Evolutionary conservation across 2,329 filamentous ascomycete genomes (phyloP).

Genomic region (Aspergillus candidus): DNA sequence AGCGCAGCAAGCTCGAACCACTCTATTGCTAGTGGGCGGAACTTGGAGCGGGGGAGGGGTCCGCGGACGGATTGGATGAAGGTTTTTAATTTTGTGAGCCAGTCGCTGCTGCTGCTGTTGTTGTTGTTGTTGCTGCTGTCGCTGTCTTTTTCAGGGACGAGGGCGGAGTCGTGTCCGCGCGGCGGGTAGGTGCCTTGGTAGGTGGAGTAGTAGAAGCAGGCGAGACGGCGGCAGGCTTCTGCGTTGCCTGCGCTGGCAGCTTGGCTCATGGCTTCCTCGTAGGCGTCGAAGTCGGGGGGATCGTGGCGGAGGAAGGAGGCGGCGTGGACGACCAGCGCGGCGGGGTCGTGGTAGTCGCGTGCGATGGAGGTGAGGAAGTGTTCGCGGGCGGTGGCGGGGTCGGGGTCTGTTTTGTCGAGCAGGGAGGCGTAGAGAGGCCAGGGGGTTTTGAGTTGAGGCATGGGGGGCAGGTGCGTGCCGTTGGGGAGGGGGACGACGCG

Average conservation of each 20-base stretch:
- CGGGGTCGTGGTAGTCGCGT: constrained; percentile 25
- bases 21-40: constrained; percentile 24
- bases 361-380: constrained; percentile 23
- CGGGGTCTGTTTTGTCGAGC: constrained; percentile 11
- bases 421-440: constrained; percentile 25
- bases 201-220: constrained; percentile 33
- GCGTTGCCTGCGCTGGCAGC: constrained; percentile 26
- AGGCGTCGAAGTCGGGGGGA: constrained; percentile 18
- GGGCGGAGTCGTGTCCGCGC: constrained; percentile 12
- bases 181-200: constrained; percentile 20
- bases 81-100: too few species aligned
- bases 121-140: neutral
- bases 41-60: constrained; percentile 16
- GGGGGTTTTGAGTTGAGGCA: constrained; percentile 16
- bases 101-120: neutral
- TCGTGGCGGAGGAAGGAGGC: constrained; percentile 16
- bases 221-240: constrained; percentile 28
- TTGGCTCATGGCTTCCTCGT: constrained; percentile 32
- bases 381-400: constrained; percentile 7
- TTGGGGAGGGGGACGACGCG: constrained; percentile 1
- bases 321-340: constrained; percentile 24
- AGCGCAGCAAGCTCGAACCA: constrained; percentile 30
- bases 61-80: constrained; percentile 13
- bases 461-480: too few species aligned
- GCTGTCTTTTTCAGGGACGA: neutral